Evolutionary conservation across 225 moss, liverwort and hornwort species (phyloP).

Genomic region (Asterella californica): DNA sequence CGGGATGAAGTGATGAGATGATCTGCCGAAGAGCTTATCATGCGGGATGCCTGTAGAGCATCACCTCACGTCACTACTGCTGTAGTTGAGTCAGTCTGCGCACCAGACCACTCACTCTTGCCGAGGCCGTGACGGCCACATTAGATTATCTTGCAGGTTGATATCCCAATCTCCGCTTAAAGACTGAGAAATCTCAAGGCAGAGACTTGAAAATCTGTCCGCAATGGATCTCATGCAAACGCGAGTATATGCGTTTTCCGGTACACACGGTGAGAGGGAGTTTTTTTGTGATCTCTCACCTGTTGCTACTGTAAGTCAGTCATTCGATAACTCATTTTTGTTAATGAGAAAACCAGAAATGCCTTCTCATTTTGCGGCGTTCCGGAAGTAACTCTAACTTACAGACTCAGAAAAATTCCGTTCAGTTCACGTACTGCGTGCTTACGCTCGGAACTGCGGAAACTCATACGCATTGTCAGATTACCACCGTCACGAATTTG

Average conservation of each 20-base stretch:
- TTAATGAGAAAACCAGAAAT: background rate
- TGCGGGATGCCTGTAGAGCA: background rate
- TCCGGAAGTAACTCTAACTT: background rate
- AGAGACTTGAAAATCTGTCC: background rate
- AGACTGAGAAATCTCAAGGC: slow-evolving; percentile 2
- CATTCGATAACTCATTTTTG: slow-evolving; percentile 17
- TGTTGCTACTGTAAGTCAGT: background rate
- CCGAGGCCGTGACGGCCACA: background rate
- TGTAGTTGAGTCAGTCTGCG: background rate
- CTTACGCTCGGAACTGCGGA: background rate
- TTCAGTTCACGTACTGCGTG: background rate
- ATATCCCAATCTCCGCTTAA: slow-evolving; percentile 1
- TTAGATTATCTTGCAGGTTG: background rate
- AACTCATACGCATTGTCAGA: slow-evolving; percentile 1
- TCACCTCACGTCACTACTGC: background rate
- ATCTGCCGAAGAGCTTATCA: too few species aligned
- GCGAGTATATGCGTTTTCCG: background rate
- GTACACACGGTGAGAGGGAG: background rate
- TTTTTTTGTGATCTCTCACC: slow-evolving; percentile 1
- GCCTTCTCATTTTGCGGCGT: background rate
- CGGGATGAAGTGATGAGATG: background rate
- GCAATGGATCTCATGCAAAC: background rate
- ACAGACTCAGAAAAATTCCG: too few species aligned
- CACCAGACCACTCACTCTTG: background rate
- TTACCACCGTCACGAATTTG: background rate